phyloP scores from a whole-genome alignment of 441 rosid species.

The Adansonia rubrostipa region DNA sequence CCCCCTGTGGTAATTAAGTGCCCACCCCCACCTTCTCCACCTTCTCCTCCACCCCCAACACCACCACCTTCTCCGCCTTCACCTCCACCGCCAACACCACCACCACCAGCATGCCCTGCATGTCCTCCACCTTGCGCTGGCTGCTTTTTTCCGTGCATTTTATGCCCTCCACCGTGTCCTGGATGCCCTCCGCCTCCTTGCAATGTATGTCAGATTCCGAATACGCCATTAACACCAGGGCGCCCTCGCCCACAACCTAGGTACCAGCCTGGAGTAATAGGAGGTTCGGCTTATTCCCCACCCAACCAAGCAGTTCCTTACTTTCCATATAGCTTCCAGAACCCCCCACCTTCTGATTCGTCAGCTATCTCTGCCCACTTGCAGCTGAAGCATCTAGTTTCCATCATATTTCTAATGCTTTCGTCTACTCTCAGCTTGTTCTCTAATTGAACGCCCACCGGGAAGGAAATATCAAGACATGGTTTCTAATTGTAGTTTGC shows the following conservation, averaged over 20 bases:
- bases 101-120: neutral
- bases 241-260: neutral
- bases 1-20: slow-evolving; percentile 2
- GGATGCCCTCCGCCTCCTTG: neutral
- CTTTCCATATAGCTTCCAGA: slow-evolving; percentile 13
- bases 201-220: slow-evolving; percentile 2
- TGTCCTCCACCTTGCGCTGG: neutral
- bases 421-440: neutral
- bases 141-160: neutral
- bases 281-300: slow-evolving; percentile 8
- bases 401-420: neutral
- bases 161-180: neutral
- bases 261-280: slow-evolving; percentile 7
- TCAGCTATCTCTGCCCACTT: neutral
- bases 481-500: neutral
- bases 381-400: neutral
- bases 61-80: neutral
- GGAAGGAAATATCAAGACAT: neutral
- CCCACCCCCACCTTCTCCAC: slow-evolving; percentile 17
- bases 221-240: neutral
- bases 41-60: neutral
- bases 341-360: neutral
- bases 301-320: slow-evolving; percentile 19
- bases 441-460: neutral
- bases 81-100: neutral